phyloP scores from a whole-genome alignment of 2,329 filamentous ascomycete genomes.

The Neonectria faginata region DNA sequence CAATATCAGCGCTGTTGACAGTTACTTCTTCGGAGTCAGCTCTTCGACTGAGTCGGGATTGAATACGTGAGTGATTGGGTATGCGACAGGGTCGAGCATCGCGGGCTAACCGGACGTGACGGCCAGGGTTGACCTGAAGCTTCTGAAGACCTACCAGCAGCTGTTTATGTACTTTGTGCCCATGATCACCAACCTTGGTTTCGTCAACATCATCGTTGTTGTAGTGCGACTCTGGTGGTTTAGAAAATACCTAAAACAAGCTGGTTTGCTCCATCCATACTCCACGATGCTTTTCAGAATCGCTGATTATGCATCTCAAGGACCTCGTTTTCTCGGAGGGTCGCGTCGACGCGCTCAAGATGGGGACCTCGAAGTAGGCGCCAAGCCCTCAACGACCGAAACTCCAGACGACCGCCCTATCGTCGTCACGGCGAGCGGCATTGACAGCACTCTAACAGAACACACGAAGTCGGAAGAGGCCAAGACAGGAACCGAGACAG shows the following conservation, averaged over 20 bases:
- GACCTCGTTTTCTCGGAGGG: slow-evolving; percentile 31
- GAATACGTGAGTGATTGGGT: slow-evolving; percentile 55
- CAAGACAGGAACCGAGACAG: not conserved
- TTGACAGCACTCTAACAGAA: not conserved
- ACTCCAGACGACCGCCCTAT: not conserved
- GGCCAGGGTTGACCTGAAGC: slow-evolving; percentile 61
- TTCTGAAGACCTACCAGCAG: slow-evolving; percentile 63
- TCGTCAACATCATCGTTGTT: slow-evolving; percentile 63
- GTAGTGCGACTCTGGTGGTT: slow-evolving; percentile 62
- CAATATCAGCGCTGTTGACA: slow-evolving; percentile 55
- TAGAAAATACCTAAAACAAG: slow-evolving; percentile 55
- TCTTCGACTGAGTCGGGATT: slow-evolving; percentile 63
- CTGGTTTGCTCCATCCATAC: slow-evolving; percentile 44
- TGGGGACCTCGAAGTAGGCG: slow-evolving; percentile 20
- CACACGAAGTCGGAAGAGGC: not conserved
- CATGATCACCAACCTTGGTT: slow-evolving; percentile 60
- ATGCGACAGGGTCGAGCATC: not conserved
- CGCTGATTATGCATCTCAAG: slow-evolving; percentile 17
- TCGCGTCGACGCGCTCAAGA: slow-evolving; percentile 1
- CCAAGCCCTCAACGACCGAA: not conserved
- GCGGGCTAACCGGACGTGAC: slow-evolving; percentile 20
- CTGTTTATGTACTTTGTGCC: slow-evolving; percentile 63
- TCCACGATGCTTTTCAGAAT: not conserved
- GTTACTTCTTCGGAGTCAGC: slow-evolving; percentile 63
- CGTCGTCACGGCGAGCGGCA: not conserved